Evolutionary conservation across 306 rosid genomes (phyloP), one percentile per base, ranked within the genome.

Genomic region (Lathyrus tuberosus): DNA sequence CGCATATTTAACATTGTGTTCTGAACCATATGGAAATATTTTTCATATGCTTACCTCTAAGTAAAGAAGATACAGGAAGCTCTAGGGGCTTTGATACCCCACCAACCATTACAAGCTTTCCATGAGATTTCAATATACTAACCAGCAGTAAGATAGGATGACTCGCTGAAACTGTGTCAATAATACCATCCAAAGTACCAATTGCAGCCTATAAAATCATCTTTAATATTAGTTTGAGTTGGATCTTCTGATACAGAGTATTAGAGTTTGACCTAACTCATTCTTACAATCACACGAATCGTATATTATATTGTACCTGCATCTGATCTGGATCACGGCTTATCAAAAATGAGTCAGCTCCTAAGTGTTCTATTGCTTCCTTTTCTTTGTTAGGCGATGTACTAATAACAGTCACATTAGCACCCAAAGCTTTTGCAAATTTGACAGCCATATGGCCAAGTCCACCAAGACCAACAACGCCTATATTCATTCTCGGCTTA

Each of bases 281-380:
- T 22, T 22, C 24, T 22, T 22, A 22, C 24, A 22, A 22, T 22
- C 24, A 22, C 1, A 22, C 24, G 24, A 22, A 22, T 1, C 24
- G 24, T 22, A 22, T 22, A 22, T 22, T 22, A 2, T 22, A 22
- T 22, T 22, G 13, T 49, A 80, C 84, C 80, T 70, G 57, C 65
- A 85, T 68, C 10, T 85, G 79, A 28, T 48, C 72, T 42, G 41
- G 40, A 3, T 85, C 86, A 31, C 44, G 58, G 56, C 86, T 86
- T 40, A 86, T 12, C 5, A 86, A 16, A 73, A 49, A 49, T 5
- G 56, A 49, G 24, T 49, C 56, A 8, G 56, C 56, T 16, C 56
- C 56, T 8, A 49, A 86, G 82, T 0, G 77, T 49, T 57, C 40
- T 2, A 57, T 26, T 13, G 63, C 63, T 57, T 57, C 63, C 40